Evolutionary conservation across 371 early-diverging fungal genomes (phyloP).

Genomic region (Mortierella sp.): DNA sequence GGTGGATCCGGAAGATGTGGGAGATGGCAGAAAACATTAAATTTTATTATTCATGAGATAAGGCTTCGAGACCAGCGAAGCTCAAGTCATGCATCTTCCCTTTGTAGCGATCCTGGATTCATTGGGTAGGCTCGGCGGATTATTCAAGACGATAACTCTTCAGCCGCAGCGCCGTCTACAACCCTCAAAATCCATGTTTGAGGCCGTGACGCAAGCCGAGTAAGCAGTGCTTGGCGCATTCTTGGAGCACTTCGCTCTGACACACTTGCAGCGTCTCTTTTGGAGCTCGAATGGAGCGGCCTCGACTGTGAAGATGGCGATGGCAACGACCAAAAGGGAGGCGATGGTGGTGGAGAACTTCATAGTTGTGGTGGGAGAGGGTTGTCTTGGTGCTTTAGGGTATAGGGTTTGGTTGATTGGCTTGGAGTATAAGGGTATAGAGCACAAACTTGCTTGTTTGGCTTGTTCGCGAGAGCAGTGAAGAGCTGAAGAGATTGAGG

Average conservation of each 20-base stretch:
- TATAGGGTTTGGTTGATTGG: neutral
- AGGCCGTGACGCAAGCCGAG: too few species aligned
- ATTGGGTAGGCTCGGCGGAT: neutral
- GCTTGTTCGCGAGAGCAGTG: neutral
- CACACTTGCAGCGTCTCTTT: neutral
- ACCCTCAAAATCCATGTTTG: neutral
- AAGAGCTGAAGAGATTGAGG: neutral
- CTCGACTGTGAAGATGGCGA: neutral
- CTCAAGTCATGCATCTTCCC: neutral
- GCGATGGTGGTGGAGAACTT: conserved; percentile 10
- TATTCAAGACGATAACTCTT: too few species aligned
- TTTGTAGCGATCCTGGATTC: neutral
- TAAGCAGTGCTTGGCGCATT: neutral
- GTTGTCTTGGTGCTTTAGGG: neutral
- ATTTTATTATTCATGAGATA: neutral
- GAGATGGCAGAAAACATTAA: neutral
- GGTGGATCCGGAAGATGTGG: too few species aligned
- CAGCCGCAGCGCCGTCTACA: neutral
- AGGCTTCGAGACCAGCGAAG: conserved; percentile 2
- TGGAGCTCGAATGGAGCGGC: neutral
- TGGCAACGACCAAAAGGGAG: neutral
- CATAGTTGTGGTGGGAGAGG: neutral
- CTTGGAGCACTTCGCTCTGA: neutral
- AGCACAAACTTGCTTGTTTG: neutral
- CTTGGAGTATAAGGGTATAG: neutral